These are phyloP conservation scores for Coprinellus aureogranulatus DNA, from an alignment of 768 basidiomycete species.

Conservation along the genomic window DNA sequence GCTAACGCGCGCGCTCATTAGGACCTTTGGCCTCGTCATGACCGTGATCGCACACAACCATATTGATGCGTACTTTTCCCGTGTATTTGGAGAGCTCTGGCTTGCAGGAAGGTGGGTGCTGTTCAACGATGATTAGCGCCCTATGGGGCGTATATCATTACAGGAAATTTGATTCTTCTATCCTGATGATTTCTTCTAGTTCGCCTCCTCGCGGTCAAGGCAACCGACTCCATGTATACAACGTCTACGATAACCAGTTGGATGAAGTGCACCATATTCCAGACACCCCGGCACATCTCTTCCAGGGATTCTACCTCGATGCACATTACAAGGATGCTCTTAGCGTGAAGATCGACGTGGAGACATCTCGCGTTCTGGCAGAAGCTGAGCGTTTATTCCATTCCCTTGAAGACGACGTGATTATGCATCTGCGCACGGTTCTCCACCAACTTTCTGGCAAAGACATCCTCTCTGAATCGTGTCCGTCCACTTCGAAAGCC, in stretches of 20 bases:
- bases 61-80: conserved; percentile 40
- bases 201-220: not conserved
- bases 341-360: conserved; percentile 25
- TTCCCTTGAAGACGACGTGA: conserved; percentile 40
- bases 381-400: conserved; percentile 45
- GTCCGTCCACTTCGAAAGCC: not conserved
- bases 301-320: conserved; percentile 40
- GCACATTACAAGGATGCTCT: not conserved
- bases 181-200: not conserved
- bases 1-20: too few species aligned
- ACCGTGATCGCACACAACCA: not conserved
- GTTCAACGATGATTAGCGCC: not conserved
- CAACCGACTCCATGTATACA: conserved; percentile 26
- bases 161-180: not conserved
- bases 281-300: conserved; percentile 30
- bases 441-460: not conserved
- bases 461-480: too few species aligned
- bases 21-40: not conserved
- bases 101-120: conserved; percentile 28
- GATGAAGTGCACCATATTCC: conserved; percentile 42
- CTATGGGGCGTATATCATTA: not conserved
- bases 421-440: conserved; percentile 6
- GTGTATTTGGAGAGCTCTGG: conserved; percentile 49
- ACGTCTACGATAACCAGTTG: conserved; percentile 51
- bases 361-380: conserved; percentile 33